Base-by-base conservation (phyloP, 2,329 filamentous ascomycete genomes). In the Amauroascus niger region DNA sequence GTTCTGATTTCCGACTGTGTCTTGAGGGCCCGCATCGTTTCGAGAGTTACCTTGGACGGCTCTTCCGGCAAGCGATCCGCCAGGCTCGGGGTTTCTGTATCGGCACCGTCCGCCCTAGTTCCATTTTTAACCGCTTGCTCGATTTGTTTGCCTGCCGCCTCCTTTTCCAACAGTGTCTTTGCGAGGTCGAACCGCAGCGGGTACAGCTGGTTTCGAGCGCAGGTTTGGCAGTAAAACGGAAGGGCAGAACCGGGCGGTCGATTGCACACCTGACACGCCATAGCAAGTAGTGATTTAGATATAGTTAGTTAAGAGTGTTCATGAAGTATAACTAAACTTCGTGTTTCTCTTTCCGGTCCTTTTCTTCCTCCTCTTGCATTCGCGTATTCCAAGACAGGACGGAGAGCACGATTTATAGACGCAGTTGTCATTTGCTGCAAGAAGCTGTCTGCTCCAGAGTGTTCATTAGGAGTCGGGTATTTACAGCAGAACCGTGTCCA, bases 221-320 rank as follows among this genome's bases (percentile, higher is more conserved):
- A 86, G 46, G 84, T 79, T 24, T 79, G 73, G 66, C 86, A 89
- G 61, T 86, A 74, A 62, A 87, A 85, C 11, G 80, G 80, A 52
- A 82, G 68, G 63, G 74, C 77, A 78, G 75, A 68, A 73, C 63
- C 71, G 67, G 63, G 79, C 74, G 67, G 74, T 72, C 71, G 69
- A 58, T 66, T 69, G 67, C 85, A 88, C 67, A 86, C 79, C 66
- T 82, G 77, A 73, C 85, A 88, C 64, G 79, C 80, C 82, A 87
- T 86, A 56, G 64, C 71, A 68, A 60, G 54, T 53, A 54, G 48
- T 22, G 13, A 41, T 35, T 11, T n/a, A 26, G 18, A 24, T 20
- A 46, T 20, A 13, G 20, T 20, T 53, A 57, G 58, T 48, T 32
- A 46, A 48, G 54, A 46, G 49, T 49, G 22, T 54, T 53, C 54